Base-by-base conservation (phyloP, 164 flowering plant genomes). In the Nelumbo lutea region DNA sequence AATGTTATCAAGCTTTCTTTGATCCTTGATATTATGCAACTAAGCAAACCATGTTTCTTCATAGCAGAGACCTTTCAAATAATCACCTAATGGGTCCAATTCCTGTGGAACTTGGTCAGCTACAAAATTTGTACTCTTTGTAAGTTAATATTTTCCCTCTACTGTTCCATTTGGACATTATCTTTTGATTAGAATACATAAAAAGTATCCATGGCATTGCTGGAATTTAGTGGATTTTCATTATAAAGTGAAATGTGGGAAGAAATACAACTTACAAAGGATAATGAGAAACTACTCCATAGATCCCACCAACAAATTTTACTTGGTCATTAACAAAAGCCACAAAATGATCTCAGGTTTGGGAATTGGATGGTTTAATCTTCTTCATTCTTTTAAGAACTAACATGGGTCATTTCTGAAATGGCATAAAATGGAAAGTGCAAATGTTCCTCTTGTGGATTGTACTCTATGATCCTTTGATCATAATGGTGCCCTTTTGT, bases 21-120 rank as follows among this genome's bases (percentile, higher is more conserved):
- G 47, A 15, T 27, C 27, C 27, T 27, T 27, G 56, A 8, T 10
- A 27, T 64, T 50, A 45, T 2, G 55, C 3, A 44, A 46, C 15
- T 64, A 42, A n/a, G 3, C 9, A 4, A 61, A 59, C 40, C 39
- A 72, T n/a, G 39, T 57, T 70, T 47, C 27, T 75, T 52, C 59
- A 6, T 64, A 75, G 71, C 56, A 92, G 99, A 69, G 99, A 95
- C 78, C 84, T 95, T 67, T 92, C 97, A 51, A 67, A 77, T 40
- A 90, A 95, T 71, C 84, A 80, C 42, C 85, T 95, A 41, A 73
- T 85, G 5, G 97, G 99, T 11, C 50, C 76, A 14, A 82, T 95
- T 69, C 97, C 99, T 61, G 81, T 83, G 74, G 97, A 90, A 71
- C 84, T 95, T 51, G 78, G 88, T 61, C 97, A 92, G 78, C 96